Percentiles rank a stretch among this genome's conserved stretches.
phyloP scores from a whole-genome alignment of 441 rosid species.

The Daphne laureola region DNA sequence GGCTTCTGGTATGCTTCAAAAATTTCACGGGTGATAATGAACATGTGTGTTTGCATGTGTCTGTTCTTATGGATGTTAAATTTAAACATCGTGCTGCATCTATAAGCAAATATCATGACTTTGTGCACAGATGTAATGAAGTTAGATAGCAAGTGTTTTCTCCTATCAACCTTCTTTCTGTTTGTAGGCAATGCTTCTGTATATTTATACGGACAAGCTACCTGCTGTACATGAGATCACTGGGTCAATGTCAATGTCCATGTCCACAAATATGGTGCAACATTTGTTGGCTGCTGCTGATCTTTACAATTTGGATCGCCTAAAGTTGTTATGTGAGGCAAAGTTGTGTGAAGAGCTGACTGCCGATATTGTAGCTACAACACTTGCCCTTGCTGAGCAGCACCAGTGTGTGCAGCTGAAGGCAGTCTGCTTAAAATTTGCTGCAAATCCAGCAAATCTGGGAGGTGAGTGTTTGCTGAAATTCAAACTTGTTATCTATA shows the following conservation, averaged over 20 bases:
- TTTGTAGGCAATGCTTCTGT: conserved; percentile 69
- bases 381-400: conserved; percentile 92
- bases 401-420: conserved; percentile 74
- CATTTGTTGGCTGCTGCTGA: conserved; percentile 86
- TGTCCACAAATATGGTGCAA: conserved; percentile 70
- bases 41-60: background rate
- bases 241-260: conserved; percentile 44
- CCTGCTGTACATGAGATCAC: conserved; percentile 66
- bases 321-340: conserved; percentile 66
- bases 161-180: background rate
- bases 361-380: conserved; percentile 72
- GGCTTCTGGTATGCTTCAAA: conserved; percentile 13
- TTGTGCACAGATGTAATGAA: background rate
- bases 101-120: no score
- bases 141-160: background rate
- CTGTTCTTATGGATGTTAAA: no score
- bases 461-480: conserved; percentile 55
- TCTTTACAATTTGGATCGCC: conserved; percentile 69
- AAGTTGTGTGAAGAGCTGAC: conserved; percentile 66
- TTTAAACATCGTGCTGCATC: no score
- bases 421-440: conserved; percentile 71
- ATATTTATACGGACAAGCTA: conserved; percentile 69
- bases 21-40: background rate
- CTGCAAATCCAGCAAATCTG: conserved; percentile 65
- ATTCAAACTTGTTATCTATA: conserved; percentile 7